Evolutionary conservation across 495 filamentous ascomycete genomes (phyloP), one percentile per base, ranked within the genome.

Genomic region (Aspergillus kassunensis): DNA sequence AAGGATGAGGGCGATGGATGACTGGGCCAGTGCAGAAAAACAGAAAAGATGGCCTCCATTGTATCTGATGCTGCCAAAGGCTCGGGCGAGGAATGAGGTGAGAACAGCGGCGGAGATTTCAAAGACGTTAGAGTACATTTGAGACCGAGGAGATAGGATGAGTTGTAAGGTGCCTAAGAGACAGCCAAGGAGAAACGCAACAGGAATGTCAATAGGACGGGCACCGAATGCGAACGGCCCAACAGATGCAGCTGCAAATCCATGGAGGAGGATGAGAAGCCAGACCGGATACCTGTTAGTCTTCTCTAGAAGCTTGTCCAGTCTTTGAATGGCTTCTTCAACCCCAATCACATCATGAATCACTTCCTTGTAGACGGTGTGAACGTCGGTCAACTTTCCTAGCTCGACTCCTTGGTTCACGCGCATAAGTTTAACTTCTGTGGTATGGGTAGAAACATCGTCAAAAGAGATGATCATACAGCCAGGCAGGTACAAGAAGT

Each of bases 391-490:
- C 23, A 97, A 75, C 51, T 85, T 88, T 7, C 90, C 89, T 9
- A 97, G 74, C 66, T 97, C 87, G 36, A 97, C 80, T 0, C 88
- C 91, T 64, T 91, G 88, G 2, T 66, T 68, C 7, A 81, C 76
- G 24, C 88, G 81, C 11, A 97, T 85, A 36, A 97, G 82, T 66
- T 93, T 92, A 45, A 97, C 88, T 65, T 96, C 92, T 6, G 91
- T 90, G 8, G 92, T 96, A 61, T 96, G 91, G 8, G 90, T 95
- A 20, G 84, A 79, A 20, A 80, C 77, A 69, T 97, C 92, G 60
- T 95, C 92, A 61, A 97, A 97, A 4, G 89, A 90, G 52, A 96
- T 86, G 54, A 97, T 88, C 92, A 97, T 97, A 60, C 89, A 95
- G 16, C 89, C 89, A 2, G 92, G 92, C 19, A 96, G 84, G 63